These are phyloP conservation scores for Iberis pinnata DNA, from an alignment of 345 rosid genomes.

Conservation along the genomic window DNA sequence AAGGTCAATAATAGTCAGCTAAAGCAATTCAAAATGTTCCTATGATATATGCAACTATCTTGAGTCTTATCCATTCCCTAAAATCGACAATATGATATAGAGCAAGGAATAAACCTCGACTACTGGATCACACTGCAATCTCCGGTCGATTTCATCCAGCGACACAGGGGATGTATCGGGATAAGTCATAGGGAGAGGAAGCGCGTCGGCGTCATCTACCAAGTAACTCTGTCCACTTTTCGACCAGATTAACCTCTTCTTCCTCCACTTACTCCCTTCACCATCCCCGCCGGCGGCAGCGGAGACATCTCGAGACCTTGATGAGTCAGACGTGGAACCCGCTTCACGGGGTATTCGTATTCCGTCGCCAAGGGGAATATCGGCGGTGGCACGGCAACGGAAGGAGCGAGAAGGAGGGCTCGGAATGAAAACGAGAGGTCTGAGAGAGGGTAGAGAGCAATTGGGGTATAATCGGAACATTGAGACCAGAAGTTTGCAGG, in stretches of 20 bases:
- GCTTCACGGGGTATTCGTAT: constrained; percentile 39
- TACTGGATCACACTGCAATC: constrained; percentile 66
- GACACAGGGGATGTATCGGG: constrained; percentile 74
- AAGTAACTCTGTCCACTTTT: constrained; percentile 72
- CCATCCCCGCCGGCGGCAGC: constrained; percentile 33
- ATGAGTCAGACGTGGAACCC: constrained; percentile 36
- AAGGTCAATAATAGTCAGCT: neutral
- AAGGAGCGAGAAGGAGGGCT: constrained; percentile 34
- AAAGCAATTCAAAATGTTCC: neutral
- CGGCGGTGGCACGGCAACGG: constrained; percentile 65
- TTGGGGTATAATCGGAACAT: constrained; percentile 58
- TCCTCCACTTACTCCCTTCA: constrained; percentile 39
- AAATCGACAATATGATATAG: neutral
- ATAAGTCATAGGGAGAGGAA: constrained; percentile 93
- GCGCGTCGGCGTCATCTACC: constrained; percentile 58
- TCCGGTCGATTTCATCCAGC: constrained; percentile 61
- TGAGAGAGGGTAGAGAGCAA: constrained; percentile 39
- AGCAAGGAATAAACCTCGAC: constrained; percentile 43
- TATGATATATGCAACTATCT: neutral
- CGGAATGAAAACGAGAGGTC: constrained; percentile 29
- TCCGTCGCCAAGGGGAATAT: constrained; percentile 42
- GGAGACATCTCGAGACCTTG: constrained; percentile 44
- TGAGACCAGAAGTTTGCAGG: constrained; percentile 26
- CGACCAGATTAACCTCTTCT: constrained; percentile 69
- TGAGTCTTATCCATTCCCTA: constrained; percentile 11